These are phyloP conservation scores for Russula vinacea DNA, from an alignment of 768 basidiomycete species.

Conservation along the genomic window DNA sequence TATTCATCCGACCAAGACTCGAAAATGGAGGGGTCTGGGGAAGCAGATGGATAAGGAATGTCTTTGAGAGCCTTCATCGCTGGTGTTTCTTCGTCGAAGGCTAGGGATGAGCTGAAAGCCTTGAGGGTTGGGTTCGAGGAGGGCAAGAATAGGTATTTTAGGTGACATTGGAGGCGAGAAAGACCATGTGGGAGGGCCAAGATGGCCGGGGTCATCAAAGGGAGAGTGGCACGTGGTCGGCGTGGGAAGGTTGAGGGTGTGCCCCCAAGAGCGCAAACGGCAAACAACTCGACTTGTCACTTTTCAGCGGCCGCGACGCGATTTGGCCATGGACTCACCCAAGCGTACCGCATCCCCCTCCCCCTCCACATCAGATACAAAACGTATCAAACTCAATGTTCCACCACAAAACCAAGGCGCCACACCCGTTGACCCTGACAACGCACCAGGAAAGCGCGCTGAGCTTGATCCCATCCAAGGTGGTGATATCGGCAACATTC, in stretches of 20 bases:
- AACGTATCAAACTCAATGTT: conserved; percentile 39
- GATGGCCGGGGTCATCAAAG: neutral
- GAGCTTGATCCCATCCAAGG: conserved; percentile 83
- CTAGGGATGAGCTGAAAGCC: conserved; percentile 31
- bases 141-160: conserved; percentile 12
- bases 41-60: conserved; percentile 37
- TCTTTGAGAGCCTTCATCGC: conserved; percentile 39
- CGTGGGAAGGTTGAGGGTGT: conserved; percentile 14
- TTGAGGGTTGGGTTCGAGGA: conserved; percentile 13
- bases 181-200: conserved; percentile 18
- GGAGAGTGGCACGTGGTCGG: conserved; percentile 14
- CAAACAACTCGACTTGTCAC: conserved; percentile 9
- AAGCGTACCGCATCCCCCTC: conserved; percentile 41
- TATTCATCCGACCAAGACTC: conserved; percentile 41
- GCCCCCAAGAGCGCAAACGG: neutral
- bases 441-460: conserved; percentile 79
- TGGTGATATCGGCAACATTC: conserved; percentile 75
- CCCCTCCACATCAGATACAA: conserved; percentile 36
- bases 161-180: conserved; percentile 12
- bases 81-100: conserved; percentile 35
- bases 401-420: conserved; percentile 54
- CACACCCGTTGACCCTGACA: conserved; percentile 71
- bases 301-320: neutral
- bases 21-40: conserved; percentile 39
- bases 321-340: conserved; percentile 35